These are phyloP conservation scores for Clonostachys sp. DNA, from an alignment of 2,329 filamentous ascomycete species.

Conservation along the genomic window DNA sequence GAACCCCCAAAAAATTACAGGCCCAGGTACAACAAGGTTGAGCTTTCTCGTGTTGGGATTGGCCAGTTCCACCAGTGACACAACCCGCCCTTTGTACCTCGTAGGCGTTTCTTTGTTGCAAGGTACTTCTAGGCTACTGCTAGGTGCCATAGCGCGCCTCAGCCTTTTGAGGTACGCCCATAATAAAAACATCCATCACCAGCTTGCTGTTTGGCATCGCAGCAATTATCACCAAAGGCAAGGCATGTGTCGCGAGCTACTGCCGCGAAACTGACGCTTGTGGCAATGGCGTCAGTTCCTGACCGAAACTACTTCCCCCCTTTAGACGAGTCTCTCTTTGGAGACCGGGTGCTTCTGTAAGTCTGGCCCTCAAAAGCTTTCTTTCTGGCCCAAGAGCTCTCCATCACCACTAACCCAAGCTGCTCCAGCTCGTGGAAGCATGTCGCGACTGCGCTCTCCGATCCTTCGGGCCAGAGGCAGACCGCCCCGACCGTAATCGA, in stretches of 20 bases:
- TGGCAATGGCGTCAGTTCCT: conserved; percentile 66
- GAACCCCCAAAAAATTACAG: not conserved
- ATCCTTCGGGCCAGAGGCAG: conserved; percentile 53
- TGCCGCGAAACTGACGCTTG: conserved; percentile 41
- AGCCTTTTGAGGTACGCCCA: not conserved
- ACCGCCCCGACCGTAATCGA: conserved; percentile 50
- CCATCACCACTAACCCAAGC: conserved; percentile 11
- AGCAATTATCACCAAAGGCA: conserved; percentile 1
- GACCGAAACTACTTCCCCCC: conserved; percentile 76
- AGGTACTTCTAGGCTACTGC: too few species aligned
- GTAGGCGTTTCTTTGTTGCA: too few species aligned
- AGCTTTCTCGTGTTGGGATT: too few species aligned
- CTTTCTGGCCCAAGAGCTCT: not conserved
- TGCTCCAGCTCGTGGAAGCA: conserved; percentile 56
- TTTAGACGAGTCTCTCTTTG: conserved; percentile 78
- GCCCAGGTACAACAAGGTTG: not conserved
- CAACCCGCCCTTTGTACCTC: too few species aligned
- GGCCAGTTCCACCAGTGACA: too few species aligned
- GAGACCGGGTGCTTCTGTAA: conserved; percentile 76
- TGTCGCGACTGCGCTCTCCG: conserved; percentile 48
- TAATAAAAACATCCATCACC: conserved; percentile 9
- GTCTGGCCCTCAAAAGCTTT: conserved; percentile 21
- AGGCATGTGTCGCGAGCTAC: conserved; percentile 32
- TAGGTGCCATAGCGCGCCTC: not conserved
- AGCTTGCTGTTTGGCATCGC: conserved; percentile 11